phyloP scores from a whole-genome alignment of 768 basidiomycete genomes.

The Multifurca ochricompacta region DNA sequence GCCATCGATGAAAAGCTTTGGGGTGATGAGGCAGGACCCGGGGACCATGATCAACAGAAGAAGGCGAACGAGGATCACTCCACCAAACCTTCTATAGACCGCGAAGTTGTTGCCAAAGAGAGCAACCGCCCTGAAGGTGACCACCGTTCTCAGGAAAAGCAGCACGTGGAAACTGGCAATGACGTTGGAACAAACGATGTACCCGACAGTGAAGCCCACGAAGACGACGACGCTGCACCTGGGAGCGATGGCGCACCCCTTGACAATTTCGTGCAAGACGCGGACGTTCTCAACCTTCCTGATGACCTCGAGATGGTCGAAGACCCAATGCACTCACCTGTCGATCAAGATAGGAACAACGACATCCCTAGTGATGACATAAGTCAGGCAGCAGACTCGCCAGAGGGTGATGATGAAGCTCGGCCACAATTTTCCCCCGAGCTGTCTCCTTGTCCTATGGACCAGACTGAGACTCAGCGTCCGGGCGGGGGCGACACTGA shows the following conservation, averaged over 20 bases:
- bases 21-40: conserved; percentile 71
- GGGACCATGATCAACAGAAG: conserved; percentile 45
- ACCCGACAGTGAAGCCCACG: too few relatives aligned
- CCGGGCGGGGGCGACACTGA: conserved; percentile 26
- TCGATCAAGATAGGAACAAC: conserved; percentile 30
- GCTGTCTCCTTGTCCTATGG: not conserved
- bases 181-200: conserved; percentile 24
- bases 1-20: conserved; percentile 95
- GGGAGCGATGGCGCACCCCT: conserved; percentile 56
- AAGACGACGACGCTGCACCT: too few relatives aligned
- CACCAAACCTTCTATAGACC: conserved; percentile 38
- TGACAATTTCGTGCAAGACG: conserved; percentile 71
- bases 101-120: conserved; percentile 80
- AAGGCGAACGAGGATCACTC: conserved; percentile 58
- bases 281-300: conserved; percentile 80
- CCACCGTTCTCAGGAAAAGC: conserved; percentile 29
- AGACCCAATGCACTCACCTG: conserved; percentile 23
- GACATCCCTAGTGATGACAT: conserved; percentile 16
- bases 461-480: conserved; percentile 3
- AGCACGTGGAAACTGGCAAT: conserved; percentile 25
- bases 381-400: conserved; percentile 17
- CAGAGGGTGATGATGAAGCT: conserved; percentile 12
- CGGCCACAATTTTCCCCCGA: not conserved
- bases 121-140: conserved; percentile 33
- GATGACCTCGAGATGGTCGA: conserved; percentile 67